Evolutionary conservation across 2,329 filamentous ascomycete genomes (phyloP).

Genomic region (Leptosphaerulina australis): DNA sequence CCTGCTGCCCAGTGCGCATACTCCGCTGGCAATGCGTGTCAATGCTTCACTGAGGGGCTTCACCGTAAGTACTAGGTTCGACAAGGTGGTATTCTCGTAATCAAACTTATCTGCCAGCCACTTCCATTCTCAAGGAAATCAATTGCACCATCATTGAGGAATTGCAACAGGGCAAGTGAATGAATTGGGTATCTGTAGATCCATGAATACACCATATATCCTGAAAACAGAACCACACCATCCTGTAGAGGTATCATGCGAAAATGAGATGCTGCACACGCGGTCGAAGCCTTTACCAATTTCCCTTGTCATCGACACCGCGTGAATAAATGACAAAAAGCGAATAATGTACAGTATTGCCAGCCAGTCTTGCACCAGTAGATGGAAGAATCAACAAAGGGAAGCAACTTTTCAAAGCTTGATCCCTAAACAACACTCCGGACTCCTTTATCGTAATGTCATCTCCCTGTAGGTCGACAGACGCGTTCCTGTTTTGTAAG

Average conservation of each 20-base stretch:
- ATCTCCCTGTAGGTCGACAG: conserved; percentile 12
- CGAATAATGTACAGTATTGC: conserved; percentile 15
- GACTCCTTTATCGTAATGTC: conserved; percentile 10
- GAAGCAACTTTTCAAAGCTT: conserved; percentile 2
- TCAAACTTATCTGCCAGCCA: background rate
- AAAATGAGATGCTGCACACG: conserved; percentile 10
- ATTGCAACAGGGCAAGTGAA: background rate
- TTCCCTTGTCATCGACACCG: conserved; percentile 7
- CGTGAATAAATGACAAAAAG: background rate
- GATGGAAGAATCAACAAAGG: background rate
- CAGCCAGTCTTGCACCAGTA: conserved; percentile 5
- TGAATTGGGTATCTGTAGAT: conserved; percentile 18
- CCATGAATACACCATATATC: conserved; percentile 7
- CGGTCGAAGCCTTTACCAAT: conserved; percentile 18
- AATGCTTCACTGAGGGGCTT: conserved; percentile 7
- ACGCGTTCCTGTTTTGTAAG: conserved; percentile 1
- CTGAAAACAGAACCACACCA: conserved; percentile 5
- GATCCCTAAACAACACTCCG: conserved; percentile 5
- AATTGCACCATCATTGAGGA: background rate
- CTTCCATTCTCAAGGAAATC: background rate
- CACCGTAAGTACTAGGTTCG: background rate
- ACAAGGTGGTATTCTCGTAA: background rate
- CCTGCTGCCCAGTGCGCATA: conserved; percentile 8
- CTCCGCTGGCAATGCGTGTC: conserved; percentile 20
- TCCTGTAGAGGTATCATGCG: conserved; percentile 24